Evolutionary conservation across 768 basidiomycete genomes (phyloP).

Genomic region (Termitomyces sp.): DNA sequence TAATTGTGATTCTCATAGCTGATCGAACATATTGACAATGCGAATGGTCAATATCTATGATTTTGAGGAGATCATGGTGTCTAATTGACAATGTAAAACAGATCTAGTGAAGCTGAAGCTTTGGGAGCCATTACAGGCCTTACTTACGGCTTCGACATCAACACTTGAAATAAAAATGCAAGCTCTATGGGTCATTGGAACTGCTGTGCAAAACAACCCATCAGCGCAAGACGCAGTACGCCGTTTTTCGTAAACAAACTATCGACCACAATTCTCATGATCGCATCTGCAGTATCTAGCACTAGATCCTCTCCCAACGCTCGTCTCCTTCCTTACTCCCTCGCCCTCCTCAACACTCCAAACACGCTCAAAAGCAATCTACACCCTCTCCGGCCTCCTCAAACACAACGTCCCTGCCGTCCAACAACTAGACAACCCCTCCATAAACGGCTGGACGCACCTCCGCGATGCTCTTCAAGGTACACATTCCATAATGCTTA

Average conservation of each 20-base stretch:
- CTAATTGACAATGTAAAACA: not conserved
- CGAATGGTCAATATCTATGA: slow-evolving; percentile 61
- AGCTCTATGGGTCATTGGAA: slow-evolving; percentile 84
- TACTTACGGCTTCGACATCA: slow-evolving; percentile 53
- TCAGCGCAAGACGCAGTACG: slow-evolving; percentile 73
- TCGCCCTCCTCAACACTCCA: slow-evolving; percentile 44
- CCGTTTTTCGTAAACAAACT: slow-evolving; percentile 8
- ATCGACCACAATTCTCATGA: not conserved
- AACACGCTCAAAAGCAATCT: slow-evolving; percentile 77
- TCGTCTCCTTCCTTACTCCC: slow-evolving; percentile 61
- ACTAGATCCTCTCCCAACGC: slow-evolving; percentile 59
- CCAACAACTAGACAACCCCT: slow-evolving; percentile 37
- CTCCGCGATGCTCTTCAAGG: slow-evolving; percentile 62
- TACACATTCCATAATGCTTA: slow-evolving; percentile 19
- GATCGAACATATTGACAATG: slow-evolving; percentile 88
- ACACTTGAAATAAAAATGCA: slow-evolving; percentile 63
- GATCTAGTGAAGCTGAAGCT: slow-evolving; percentile 74
- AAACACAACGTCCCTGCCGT: slow-evolving; percentile 78
- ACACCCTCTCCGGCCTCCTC: slow-evolving; percentile 72
- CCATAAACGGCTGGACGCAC: slow-evolving; percentile 59
- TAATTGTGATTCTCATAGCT: slow-evolving; percentile 41
- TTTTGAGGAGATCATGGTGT: not conserved
- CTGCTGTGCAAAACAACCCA: slow-evolving; percentile 88
- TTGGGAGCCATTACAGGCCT: slow-evolving; percentile 71
- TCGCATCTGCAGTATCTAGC: slow-evolving; percentile 47